Base-by-base conservation (phyloP, 1,284 basidiomycete genomes). In the Boletus mariae region DNA sequence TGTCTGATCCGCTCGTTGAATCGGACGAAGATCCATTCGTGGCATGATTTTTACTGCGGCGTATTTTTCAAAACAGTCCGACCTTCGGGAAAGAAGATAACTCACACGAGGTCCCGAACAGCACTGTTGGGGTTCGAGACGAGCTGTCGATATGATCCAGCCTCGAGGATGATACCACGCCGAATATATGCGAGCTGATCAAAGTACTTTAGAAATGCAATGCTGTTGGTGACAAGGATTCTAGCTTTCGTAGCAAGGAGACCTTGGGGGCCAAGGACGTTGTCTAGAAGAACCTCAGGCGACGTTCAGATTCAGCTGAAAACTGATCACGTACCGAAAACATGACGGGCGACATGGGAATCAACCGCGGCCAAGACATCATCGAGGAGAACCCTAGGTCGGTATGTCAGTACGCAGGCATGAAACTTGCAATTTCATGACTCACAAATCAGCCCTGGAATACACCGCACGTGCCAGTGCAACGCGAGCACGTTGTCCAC, bases 261-360 rank as follows among this genome's bases (percentile, higher is more conserved):
- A 53, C 95, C 95, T 49, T 84, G 75, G 1, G 94, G 94, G 2
- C 95, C 95, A 55, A 98, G 88, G 31, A 98, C 92, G 44, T 91
- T 78, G 62, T 96, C 92, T 85, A 23, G 4, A 0, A 5, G 1
- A 9, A n/a, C 4, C 35, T 61, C 15, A 58, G 46, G 42, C 2
- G 6, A 25, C 4, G 23, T 26, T 8, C 31, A 9, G 17, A 25
- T 13, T 13, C 32, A 38, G 7, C 10, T 12, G n/a, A 34, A 31
- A 31, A 11, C 29, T 1, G 20, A 28, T 31, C 5, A 51, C 69
- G 26, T 58, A 85, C 83, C 83, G 51, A 83, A 82, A 15, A 84
- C 66, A 59, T 83, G 84, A 28, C 80, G 76, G 35, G 83, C 85
- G 47, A 92, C 89, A 63, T 91, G 89, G 20, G 87, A 84, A 60